phyloP scores from a whole-genome alignment of 2,329 filamentous ascomycete genomes.

The Pochonia chlamydosporia region DNA sequence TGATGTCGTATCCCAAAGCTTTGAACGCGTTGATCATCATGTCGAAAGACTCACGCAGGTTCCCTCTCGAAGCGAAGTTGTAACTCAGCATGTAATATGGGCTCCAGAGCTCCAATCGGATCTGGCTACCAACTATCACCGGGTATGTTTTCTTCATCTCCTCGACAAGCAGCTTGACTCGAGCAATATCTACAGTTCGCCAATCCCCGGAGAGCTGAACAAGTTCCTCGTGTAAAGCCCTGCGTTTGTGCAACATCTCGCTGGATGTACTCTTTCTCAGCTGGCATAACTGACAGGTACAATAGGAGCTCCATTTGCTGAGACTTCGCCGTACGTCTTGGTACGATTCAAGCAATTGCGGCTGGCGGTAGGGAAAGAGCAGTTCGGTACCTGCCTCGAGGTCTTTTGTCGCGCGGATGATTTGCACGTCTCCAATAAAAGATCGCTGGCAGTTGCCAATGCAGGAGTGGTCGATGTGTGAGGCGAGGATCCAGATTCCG shows the following conservation, averaged over 20 bases:
- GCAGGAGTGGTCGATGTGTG: slow-evolving; percentile 49
- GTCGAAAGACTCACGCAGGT: slow-evolving; percentile 2
- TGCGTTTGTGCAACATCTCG: too few relatives aligned
- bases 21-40: not conserved
- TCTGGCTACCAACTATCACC: not conserved
- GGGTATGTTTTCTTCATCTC: slow-evolving; percentile 18
- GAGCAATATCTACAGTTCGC: slow-evolving; percentile 14
- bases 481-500: slow-evolving; percentile 43
- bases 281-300: slow-evolving; percentile 35
- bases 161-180: not conserved
- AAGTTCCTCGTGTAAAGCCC: slow-evolving; percentile 11
- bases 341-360: slow-evolving; percentile 15
- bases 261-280: too few relatives aligned
- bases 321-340: slow-evolving; percentile 25
- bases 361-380: slow-evolving; percentile 29
- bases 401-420: slow-evolving; percentile 40
- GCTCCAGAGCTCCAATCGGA: slow-evolving; percentile 16
- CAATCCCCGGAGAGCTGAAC: too few relatives aligned
- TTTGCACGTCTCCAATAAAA: slow-evolving; percentile 50
- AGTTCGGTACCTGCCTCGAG: slow-evolving; percentile 40
- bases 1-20: not conserved
- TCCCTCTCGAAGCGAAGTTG: not conserved
- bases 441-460: slow-evolving; percentile 36
- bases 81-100: slow-evolving; percentile 13
- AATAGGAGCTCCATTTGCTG: slow-evolving; percentile 34